Conservation (phyloP, 2,329 filamentous ascomycete genomes). For the Aspergillus sclerotialis region DNA sequence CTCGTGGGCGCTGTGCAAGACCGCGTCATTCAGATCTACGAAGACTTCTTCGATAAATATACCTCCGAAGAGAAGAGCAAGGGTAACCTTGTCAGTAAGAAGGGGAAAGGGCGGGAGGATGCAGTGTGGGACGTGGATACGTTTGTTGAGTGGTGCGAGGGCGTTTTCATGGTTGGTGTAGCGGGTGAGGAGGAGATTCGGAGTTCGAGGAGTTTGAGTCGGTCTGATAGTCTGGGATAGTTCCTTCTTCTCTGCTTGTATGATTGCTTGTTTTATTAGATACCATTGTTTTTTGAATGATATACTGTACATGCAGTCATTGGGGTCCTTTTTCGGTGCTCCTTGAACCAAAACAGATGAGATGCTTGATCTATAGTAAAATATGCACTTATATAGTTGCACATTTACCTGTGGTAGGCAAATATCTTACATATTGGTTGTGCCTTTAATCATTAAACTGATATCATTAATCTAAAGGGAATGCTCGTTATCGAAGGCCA, state of each 20-base stretch:
- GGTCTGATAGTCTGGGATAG: slow-evolving; percentile 10
- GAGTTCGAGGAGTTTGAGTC: slow-evolving; percentile 5
- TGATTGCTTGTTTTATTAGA: no score
- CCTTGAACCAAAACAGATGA: no score
- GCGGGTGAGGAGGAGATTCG: slow-evolving; percentile 19
- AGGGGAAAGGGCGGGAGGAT: slow-evolving; percentile 56
- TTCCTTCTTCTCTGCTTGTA: background rate
- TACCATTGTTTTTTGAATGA: no score
- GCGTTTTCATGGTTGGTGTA: slow-evolving; percentile 51
- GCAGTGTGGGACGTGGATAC: slow-evolving; percentile 59
- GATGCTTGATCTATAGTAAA: no score
- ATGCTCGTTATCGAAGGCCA: no score
- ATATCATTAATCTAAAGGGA: no score
- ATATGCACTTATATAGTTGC: no score
- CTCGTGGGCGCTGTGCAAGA: slow-evolving; percentile 60
- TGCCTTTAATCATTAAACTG: no score
- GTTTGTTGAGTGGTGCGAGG: slow-evolving; percentile 56
- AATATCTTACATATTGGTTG: no score
- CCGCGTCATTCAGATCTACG: slow-evolving; percentile 55
- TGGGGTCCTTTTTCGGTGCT: no score
- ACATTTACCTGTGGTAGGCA: no score
- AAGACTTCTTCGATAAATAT: slow-evolving; percentile 55
- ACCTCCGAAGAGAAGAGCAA: slow-evolving; percentile 33
- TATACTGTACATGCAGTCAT: no score
- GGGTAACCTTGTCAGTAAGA: slow-evolving; percentile 32